phyloP scores from a whole-genome alignment of 352 stramenopile genomes.

The Globisporangium echinulatum region DNA sequence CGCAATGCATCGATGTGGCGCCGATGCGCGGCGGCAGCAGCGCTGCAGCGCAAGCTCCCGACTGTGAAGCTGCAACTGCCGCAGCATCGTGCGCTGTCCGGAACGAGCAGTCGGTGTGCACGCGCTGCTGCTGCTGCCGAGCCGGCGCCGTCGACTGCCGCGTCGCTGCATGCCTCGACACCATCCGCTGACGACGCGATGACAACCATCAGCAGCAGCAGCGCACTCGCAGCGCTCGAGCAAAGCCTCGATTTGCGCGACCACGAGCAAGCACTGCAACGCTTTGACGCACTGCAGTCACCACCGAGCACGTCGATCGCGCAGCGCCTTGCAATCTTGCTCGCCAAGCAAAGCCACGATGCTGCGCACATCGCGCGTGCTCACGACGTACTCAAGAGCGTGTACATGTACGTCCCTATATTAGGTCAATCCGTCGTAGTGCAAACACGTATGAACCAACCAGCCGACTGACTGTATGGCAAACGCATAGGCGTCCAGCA shows the following conservation, averaged over 20 bases:
- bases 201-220: not conserved
- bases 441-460: not conserved
- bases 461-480: not conserved
- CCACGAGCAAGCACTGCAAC: conserved; percentile 29
- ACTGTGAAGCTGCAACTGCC: no score
- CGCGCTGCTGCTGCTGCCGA: no score
- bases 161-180: no score
- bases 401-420: conserved; percentile 13
- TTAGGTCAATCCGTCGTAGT: not conserved
- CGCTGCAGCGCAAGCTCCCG: no score
- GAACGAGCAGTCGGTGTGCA: no score
- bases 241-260: conserved; percentile 24
- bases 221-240: conserved; percentile 21
- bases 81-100: no score
- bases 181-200: no score
- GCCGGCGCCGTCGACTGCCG: no score
- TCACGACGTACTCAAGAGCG: conserved; percentile 28
- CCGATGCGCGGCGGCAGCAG: no score
- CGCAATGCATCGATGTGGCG: no score
- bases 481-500: conserved; percentile 11
- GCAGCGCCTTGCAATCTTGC: conserved; percentile 56
- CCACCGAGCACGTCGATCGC: conserved; percentile 24
- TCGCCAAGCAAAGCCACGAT: conserved; percentile 40
- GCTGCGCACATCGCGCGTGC: conserved; percentile 24
- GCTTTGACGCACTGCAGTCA: conserved; percentile 39